Percentiles rank a stretch among this genome's conserved stretches.
phyloP scores from a whole-genome alignment of 345 rosid species.

The Dipteronia sinensis region DNA sequence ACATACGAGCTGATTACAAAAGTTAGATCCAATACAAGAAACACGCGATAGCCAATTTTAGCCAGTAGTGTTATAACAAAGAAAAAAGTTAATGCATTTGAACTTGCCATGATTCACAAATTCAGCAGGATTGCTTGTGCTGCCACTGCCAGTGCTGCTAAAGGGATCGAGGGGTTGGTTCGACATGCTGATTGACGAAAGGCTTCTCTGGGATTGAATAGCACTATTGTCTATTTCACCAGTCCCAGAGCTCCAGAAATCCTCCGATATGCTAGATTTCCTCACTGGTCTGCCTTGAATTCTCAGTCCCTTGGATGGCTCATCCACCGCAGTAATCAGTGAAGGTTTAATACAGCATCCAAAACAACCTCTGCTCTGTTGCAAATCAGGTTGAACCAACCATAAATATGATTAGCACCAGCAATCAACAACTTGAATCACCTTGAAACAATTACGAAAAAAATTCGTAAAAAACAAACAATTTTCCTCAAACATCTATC shows the following conservation, averaged over 20 bases:
- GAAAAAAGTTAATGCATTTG: neutral
- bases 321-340: slow-evolving; percentile 43
- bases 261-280: slow-evolving; percentile 49
- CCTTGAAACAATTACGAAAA: neutral
- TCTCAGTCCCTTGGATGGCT: slow-evolving; percentile 56
- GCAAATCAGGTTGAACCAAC: slow-evolving; percentile 50
- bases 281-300: slow-evolving; percentile 47
- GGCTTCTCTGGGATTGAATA: slow-evolving; percentile 60
- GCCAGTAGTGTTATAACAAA: neutral
- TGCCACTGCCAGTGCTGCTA: slow-evolving; percentile 39
- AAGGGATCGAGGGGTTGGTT: slow-evolving; percentile 42
- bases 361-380: slow-evolving; percentile 97
- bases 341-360: slow-evolving; percentile 67
- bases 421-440: slow-evolving; percentile 8
- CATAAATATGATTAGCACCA: slow-evolving; percentile 43
- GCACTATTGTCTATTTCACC: slow-evolving; percentile 61
- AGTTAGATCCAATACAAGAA: neutral
- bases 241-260: slow-evolving; percentile 64
- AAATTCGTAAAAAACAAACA: neutral
- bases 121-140: slow-evolving; percentile 60
- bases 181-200: slow-evolving; percentile 51
- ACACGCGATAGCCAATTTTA: slow-evolving; percentile 1
- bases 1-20: neutral
- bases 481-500: neutral
- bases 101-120: slow-evolving; percentile 75